A percentile compares a stretch with the other conserved stretches of the same genome.
phyloP scores from a whole-genome alignment of 73 alveolate species.

The Paramecium pentaurelia region DNA sequence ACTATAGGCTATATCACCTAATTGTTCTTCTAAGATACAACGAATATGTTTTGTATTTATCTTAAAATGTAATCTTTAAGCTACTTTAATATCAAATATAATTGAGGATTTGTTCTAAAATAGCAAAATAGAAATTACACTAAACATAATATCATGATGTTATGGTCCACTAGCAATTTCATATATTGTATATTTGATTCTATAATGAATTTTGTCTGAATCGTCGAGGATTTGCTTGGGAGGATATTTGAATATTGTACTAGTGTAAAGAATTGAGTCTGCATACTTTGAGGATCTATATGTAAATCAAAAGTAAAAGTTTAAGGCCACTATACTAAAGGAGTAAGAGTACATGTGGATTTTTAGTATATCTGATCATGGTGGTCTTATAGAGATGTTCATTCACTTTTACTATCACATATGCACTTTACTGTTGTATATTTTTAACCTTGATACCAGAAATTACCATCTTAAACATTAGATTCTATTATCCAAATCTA shows the following conservation, averaged over 20 bases:
- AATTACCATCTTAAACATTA: not conserved
- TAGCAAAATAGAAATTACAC: not conserved
- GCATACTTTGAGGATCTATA: not conserved
- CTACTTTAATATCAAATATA: not conserved
- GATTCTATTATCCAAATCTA: constrained; percentile 7
- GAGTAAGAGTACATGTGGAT: constrained; percentile 15
- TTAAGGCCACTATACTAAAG: constrained; percentile 13
- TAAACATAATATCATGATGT: constrained; percentile 25
- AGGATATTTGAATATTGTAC: not conserved
- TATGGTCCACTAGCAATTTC: not conserved
- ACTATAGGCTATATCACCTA: constrained; percentile 25
- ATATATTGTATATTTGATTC: not conserved
- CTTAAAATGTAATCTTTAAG: not conserved
- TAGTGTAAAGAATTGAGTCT: not conserved
- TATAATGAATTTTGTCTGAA: constrained; percentile 11
- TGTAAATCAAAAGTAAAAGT: not conserved
- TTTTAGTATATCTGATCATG: constrained; percentile 8
- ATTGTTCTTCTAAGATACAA: not conserved
- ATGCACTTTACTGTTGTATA: not conserved
- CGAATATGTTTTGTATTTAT: not conserved
- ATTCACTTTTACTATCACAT: not conserved
- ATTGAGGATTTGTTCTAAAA: not conserved
- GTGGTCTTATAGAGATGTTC: not conserved
- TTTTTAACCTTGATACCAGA: constrained; percentile 22
- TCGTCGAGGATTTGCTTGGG: constrained; percentile 11